Conservation (phyloP, 1,139 yeast species). For the Debaryomyces fabryi region DNA sequence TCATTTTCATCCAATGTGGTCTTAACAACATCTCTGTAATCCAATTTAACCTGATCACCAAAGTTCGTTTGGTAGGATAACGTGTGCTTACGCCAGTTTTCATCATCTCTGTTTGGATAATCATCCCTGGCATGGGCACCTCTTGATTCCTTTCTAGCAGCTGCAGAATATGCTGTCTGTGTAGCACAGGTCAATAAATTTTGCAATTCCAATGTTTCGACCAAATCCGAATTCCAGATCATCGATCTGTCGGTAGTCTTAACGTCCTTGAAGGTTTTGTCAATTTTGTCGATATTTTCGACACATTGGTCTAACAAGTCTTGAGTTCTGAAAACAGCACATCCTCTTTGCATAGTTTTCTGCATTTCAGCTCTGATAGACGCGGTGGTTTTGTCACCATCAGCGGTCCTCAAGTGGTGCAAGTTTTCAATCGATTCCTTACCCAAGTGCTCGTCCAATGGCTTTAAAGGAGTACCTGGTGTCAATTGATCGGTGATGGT, state of each 20-base stretch:
- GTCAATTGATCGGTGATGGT: constrained; percentile 82
- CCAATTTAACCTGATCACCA: constrained; percentile 74
- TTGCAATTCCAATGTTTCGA: constrained; percentile 94
- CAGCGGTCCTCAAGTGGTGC: constrained; percentile 84
- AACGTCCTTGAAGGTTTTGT: constrained; percentile 64
- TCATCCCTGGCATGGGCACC: constrained; percentile 99
- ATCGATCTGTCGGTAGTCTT: constrained; percentile 93
- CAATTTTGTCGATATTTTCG: constrained; percentile 72
- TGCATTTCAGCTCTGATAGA: constrained; percentile 92
- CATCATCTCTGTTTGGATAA: constrained; percentile 94
- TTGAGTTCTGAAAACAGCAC: constrained; percentile 96
- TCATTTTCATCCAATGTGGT: constrained; percentile 88
- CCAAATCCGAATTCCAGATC: constrained; percentile 98
- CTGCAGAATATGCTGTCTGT: constrained; percentile 93
- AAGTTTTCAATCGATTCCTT: constrained; percentile 86
- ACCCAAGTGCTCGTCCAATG: constrained; percentile 82
- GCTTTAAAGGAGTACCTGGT: constrained; percentile 85
- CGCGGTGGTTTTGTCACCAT: constrained; percentile 82
- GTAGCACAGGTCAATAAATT: constrained; percentile 96
- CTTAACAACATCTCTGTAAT: constrained; percentile 83
- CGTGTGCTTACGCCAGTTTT: constrained; percentile 96
- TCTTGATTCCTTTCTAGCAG: constrained; percentile 95
- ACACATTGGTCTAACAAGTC: constrained; percentile 94
- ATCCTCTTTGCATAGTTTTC: constrained; percentile 93
- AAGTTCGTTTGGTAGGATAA: constrained; percentile 82